These are phyloP conservation scores for Suillus subaureus DNA, from an alignment of 768 basidiomycete species.

Conservation along the genomic window DNA sequence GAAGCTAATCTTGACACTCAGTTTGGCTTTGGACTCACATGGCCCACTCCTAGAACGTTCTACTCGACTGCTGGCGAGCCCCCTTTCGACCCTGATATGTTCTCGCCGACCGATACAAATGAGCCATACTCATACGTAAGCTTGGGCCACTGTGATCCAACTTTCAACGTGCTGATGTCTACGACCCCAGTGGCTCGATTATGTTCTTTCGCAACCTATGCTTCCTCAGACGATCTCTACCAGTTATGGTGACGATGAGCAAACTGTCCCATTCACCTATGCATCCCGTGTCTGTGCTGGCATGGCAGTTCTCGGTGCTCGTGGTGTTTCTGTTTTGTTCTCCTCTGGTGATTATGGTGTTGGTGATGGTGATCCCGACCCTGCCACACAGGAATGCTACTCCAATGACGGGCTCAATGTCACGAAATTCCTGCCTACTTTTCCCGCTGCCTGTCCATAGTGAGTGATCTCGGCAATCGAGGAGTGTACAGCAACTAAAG, in stretches of 20 bases:
- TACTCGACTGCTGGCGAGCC: constrained; percentile 66
- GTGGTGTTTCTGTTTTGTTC: constrained; percentile 69
- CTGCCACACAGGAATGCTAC: constrained; percentile 54
- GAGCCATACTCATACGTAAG: constrained; percentile 53
- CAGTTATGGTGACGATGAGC: constrained; percentile 74
- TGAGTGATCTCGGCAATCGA: constrained; percentile 26
- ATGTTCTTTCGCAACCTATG: constrained; percentile 44
- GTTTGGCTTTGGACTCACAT: constrained; percentile 65
- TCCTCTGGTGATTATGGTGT: constrained; percentile 72
- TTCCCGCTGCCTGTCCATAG: constrained; percentile 67
- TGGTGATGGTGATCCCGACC: constrained; percentile 63
- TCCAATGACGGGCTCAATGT: constrained; percentile 60
- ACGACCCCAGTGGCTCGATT: constrained; percentile 60
- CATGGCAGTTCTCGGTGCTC: constrained; percentile 67
- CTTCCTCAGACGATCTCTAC: constrained; percentile 68
- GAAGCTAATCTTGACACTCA: constrained; percentile 75
- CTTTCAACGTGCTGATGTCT: background rate
- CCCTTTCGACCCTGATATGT: constrained; percentile 54
- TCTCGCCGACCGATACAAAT: constrained; percentile 45
- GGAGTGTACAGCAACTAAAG: background rate
- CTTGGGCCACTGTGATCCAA: background rate
- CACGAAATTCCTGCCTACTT: constrained; percentile 56
- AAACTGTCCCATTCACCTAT: constrained; percentile 64
- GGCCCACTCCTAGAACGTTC: constrained; percentile 60
- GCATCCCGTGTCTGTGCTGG: constrained; percentile 59